A percentile compares a stretch with the other conserved stretches of the same genome.
phyloP scores from a whole-genome alignment of 805 yeast species.

The Sugiyamaella floridensis region DNA sequence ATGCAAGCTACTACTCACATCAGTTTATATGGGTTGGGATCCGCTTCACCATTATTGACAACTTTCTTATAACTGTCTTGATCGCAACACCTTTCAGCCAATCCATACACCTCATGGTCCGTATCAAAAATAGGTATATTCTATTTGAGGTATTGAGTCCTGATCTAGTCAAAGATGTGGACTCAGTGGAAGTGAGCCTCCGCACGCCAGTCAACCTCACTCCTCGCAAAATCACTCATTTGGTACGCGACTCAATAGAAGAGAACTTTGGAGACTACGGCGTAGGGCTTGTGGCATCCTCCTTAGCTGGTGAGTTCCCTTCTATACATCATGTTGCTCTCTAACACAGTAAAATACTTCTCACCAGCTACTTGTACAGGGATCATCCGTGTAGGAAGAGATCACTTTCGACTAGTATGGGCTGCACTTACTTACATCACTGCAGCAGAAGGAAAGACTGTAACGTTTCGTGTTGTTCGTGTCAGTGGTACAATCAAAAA shows the following conservation, averaged over 20 bases:
- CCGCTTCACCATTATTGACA: background rate
- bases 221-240: conserved; percentile 43
- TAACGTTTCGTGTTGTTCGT: conserved; percentile 55
- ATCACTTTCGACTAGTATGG: conserved; percentile 51
- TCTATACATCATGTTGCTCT: background rate
- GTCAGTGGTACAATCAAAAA: conserved; percentile 85
- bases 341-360: conserved; percentile 57
- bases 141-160: conserved; percentile 76
- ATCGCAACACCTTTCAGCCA: background rate
- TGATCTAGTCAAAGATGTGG: conserved; percentile 1
- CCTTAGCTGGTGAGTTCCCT: conserved; percentile 35
- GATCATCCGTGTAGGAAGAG: conserved; percentile 68
- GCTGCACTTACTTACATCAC: conserved; percentile 50
- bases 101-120: conserved; percentile 59
- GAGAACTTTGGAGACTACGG: conserved; percentile 76
- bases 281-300: conserved; percentile 52
- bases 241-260: conserved; percentile 50
- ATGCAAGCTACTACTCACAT: too few species aligned
- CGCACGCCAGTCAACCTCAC: conserved; percentile 34
- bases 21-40: background rate
- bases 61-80: too few species aligned
- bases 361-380: conserved; percentile 79
- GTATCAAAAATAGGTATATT: conserved; percentile 78
- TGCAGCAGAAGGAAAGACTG: conserved; percentile 41
- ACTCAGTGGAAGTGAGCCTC: conserved; percentile 4